Base-by-base conservation (phyloP, 2,329 filamentous ascomycete genomes). In the Dendrostoma leiphaemia region DNA sequence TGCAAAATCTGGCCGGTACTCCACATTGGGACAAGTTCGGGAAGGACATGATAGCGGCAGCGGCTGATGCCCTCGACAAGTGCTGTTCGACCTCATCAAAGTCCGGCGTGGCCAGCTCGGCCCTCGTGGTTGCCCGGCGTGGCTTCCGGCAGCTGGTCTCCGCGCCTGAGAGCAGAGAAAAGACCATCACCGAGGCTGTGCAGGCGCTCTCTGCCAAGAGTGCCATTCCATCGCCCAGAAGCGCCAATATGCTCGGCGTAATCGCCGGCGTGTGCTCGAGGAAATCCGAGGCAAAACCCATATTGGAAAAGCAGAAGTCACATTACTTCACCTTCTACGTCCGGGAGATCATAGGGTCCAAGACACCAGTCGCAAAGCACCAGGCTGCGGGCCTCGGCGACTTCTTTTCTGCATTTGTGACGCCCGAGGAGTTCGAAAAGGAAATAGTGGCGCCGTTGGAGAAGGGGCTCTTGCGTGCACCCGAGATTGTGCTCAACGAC, bases 191-290 rank as follows among this genome's bases (percentile, higher is more conserved):
- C 48, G 78, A 83, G 54, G 80, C 86, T 23, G 80, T 97, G 26
- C 73, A 79, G 53, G 74, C 78, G 37, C 81, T 97, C 43, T 84
- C 90, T 3, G 73, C 82, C 29, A 96, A 95, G 70, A 76, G 80
- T 19, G 60, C 81, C 2, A 76, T 85, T 41, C 75, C 88, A 1
- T 79, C 80, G 3, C 79, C 86, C 51, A 89, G 81, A 63, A 88
- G 96, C 74, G 84, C 90, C 12, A 75, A 89, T 9, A 81, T 95
- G 57, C 80, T 99, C 1, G 94, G 94, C 17, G 83, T 95, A 47
- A 82, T 99, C 60, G 90, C 91, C 41, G 93, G 92, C 6, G 92
- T 97, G 8, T 91, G 88, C 65, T 84, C 87, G 37, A 86, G 92
- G 51, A 81, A 92, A 51, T 73, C 81, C 3, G 71, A 80, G 57